Evolutionary conservation across 78 protist genomes (phyloP), one percentile per base, ranked within the genome.

Genomic region (Neovahlkampfia damariscottae): DNA sequence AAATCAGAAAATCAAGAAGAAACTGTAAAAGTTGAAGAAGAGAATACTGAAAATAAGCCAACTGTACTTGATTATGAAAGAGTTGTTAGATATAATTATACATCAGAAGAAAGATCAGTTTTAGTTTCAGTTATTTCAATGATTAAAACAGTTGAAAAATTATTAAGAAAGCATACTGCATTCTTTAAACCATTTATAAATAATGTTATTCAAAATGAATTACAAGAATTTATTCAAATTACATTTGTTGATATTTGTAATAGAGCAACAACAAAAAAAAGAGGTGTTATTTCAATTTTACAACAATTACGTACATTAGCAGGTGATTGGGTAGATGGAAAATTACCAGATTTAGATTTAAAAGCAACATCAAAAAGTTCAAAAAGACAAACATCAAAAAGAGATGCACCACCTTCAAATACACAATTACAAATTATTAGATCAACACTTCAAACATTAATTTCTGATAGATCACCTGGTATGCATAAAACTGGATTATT

Each of bases 51-150:
- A 19, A 19, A 69, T 19, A 19, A 28, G 28, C 19, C 68, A 19
- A 69, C 29, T 10, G 28, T 69, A 31, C 72, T 76, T 77, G 90
- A 71, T 30, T 86, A 87, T 58, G 90, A 89, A 50, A 62, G 78
- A 62, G 91, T 83, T 62, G 87, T 88, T 8, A 81, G 90, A 38
- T 90, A 70, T 85, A 91, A 91, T 41, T 91, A 91, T 62, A 39
- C 34, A 29, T 32, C 74, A 19, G 84, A 41, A 2, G 95, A 91
- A 30, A 9, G 79, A 5, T 62, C 59, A 0, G 88, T 85, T 0
- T 72, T 91, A 9, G 83, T 90, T 29, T 88, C 88, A 66, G 50
- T 83, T 10, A 73, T 91, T 8, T 76, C 93, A 4, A 84, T 90
- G 93, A 76, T 89, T 40, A 88, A 90, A 78, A 73, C 77, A 59